These are phyloP conservation scores for Medicago truncatula DNA, from an alignment of 306 rosid species.

Conservation along the genomic window DNA sequence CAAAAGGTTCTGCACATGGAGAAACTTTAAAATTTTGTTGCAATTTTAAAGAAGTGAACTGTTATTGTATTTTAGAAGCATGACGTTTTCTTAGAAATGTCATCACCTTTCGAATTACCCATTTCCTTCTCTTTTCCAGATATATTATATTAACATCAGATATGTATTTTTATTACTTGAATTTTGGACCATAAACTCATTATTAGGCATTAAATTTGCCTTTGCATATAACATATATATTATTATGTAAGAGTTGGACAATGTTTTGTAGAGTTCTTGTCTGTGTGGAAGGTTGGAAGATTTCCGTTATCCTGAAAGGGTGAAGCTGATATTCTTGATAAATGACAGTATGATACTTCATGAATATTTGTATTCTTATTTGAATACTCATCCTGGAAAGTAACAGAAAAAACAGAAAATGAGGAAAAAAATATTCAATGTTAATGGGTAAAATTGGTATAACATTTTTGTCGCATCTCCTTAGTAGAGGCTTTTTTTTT, in stretches of 20 bases:
- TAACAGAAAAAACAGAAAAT: too few relatives aligned
- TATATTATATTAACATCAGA: conserved; percentile 3
- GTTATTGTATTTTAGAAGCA: conserved; percentile 6
- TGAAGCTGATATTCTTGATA: too few relatives aligned
- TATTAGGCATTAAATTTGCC: not conserved
- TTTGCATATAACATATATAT: not conserved
- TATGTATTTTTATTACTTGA: not conserved
- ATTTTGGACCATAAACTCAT: not conserved
- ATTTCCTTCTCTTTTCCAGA: not conserved
- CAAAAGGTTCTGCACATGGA: conserved; percentile 14
- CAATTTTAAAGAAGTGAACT: not conserved
- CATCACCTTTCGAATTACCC: conserved; percentile 7
- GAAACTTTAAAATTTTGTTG: not conserved
- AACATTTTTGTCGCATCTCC: too few relatives aligned
- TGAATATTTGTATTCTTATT: too few relatives aligned
- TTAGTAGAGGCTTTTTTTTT: too few relatives aligned
- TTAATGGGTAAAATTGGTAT: too few relatives aligned
- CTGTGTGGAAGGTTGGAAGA: too few relatives aligned
- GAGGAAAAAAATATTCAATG: too few relatives aligned
- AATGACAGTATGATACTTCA: too few relatives aligned
- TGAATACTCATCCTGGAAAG: too few relatives aligned
- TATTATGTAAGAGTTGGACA: not conserved
- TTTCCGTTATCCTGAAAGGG: too few relatives aligned
- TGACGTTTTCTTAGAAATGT: not conserved
- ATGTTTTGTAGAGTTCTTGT: too few relatives aligned